phyloP scores from a whole-genome alignment of 495 filamentous ascomycete genomes.

The Penicillium pulvis region DNA sequence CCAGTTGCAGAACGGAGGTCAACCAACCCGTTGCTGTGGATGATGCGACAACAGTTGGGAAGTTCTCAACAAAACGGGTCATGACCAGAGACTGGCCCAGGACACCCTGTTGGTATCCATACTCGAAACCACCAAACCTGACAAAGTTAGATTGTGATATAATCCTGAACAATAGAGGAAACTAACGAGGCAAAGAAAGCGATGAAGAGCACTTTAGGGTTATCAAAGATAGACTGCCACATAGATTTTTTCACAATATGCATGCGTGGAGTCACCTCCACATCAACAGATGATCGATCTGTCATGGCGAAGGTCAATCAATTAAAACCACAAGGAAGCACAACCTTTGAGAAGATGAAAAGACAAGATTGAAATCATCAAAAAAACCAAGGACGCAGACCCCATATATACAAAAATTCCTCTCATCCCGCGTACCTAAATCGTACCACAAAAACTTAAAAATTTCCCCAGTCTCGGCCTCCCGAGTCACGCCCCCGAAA shows the following conservation, averaged over 20 bases:
- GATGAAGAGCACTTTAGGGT: constrained; percentile 45
- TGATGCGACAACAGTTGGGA: constrained; percentile 42
- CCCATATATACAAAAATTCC: constrained; percentile 14
- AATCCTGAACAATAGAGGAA: neutral
- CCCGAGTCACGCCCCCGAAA: constrained; percentile 23
- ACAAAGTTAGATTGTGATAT: neutral
- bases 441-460: constrained; percentile 12
- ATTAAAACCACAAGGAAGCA: no score
- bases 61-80: constrained; percentile 44
- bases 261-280: constrained; percentile 23
- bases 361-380: neutral
- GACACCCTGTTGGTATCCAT: constrained; percentile 52
- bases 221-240: constrained; percentile 34
- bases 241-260: constrained; percentile 34
- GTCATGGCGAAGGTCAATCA: constrained; percentile 15
- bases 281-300: constrained; percentile 20
- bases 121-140: constrained; percentile 48
- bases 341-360: neutral
- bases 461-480: constrained; percentile 27
- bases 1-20: constrained; percentile 67
- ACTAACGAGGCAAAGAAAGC: constrained; percentile 47
- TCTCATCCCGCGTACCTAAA: neutral
- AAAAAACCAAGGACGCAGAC: neutral
- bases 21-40: constrained; percentile 45
- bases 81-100: constrained; percentile 47